Base-by-base conservation (phyloP, 176 grass and related monocot species). In the Elaeis guineensis region DNA sequence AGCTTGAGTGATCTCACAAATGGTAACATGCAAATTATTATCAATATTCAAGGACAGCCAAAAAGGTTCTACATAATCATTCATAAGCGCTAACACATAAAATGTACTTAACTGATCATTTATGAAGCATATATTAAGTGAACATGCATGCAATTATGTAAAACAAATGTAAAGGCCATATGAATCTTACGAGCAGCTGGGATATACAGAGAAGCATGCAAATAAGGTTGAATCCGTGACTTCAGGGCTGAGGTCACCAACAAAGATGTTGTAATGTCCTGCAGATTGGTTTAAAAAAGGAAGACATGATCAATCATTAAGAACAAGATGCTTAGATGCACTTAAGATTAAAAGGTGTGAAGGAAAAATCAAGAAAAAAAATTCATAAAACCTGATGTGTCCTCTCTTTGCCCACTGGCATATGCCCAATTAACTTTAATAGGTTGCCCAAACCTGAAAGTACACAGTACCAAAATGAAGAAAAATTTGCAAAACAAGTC, bases 361-460 rank as follows among this genome's bases (percentile, higher is more conserved):
- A 61, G 17, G 64, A 74, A 1, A 72, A 65, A 48, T 48, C 61
- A 16, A 75, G 65, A 72, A 21, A 71, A 53, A 9, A 44, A 44
- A 44, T 44, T 12, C 11, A 3, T 44, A 44, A 32, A 59, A 97
- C 92, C 92, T 97, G 92, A 97, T 52, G 92, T 97, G 26, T 97
- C 92, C 72, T 97, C 92, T 78, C 92, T 90, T 63, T 91, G 92
- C 25, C 83, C 80, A 67, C 92, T 97, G 66, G 92, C 77, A 59
- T 97, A 97, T 70, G 92, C 92, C 92, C 92, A 97, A 69, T 97
- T 97, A 67, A 97, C 92, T 86, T 89, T 90, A 54, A 97, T 78
- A 62, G 87, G 83, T 73, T 91, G 92, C 51, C 92, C 92, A 83
- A 85, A 91, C 65, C 92, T 97, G 72, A 22, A 83, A 75, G 67